Conservation (phyloP, 1,284 basidiomycete species). For the Agroathelia rolfsii region DNA sequence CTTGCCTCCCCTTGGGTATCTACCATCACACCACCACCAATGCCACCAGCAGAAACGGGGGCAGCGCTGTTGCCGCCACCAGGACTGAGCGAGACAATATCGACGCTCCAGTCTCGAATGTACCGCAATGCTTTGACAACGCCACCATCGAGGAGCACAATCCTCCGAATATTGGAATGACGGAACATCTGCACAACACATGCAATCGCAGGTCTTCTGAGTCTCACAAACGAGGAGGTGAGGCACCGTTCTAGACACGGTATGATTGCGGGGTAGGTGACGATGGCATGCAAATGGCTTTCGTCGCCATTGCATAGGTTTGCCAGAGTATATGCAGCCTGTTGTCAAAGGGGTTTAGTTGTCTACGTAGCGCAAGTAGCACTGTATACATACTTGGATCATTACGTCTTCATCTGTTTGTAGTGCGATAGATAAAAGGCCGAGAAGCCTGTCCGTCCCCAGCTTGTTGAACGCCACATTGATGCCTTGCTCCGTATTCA, state of each 20-base stretch:
- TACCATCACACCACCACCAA: too few species aligned
- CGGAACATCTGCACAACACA: constrained; percentile 45
- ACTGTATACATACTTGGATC: constrained; percentile 30
- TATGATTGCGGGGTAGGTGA: constrained; percentile 40
- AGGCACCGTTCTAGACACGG: constrained; percentile 43
- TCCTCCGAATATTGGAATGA: constrained; percentile 23
- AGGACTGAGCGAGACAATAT: too few species aligned
- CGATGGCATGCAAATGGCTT: constrained; percentile 36
- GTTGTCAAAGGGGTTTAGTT: constrained; percentile 4
- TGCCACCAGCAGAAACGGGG: too few species aligned
- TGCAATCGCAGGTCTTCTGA: constrained; percentile 48
- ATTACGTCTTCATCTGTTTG: constrained; percentile 42
- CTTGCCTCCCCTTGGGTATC: too few species aligned
- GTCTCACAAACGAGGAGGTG: constrained; percentile 42
- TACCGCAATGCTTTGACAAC: constrained; percentile 32
- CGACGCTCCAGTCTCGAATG: constrained; percentile 21
- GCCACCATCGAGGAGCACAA: constrained; percentile 30
- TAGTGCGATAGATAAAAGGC: constrained; percentile 34
- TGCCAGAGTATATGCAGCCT: constrained; percentile 50
- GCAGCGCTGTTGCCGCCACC: too few species aligned
- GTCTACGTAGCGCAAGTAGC: constrained; percentile 1
- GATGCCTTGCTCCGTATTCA: constrained; percentile 52
- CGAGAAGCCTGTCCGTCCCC: constrained; percentile 33
- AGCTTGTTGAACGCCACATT: constrained; percentile 46
- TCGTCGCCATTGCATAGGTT: constrained; percentile 54